Evolutionary conservation across 2,329 filamentous ascomycete genomes (phyloP), one percentile per base, ranked within the genome.

Genomic region (Plenodomus tracheiphilus): DNA sequence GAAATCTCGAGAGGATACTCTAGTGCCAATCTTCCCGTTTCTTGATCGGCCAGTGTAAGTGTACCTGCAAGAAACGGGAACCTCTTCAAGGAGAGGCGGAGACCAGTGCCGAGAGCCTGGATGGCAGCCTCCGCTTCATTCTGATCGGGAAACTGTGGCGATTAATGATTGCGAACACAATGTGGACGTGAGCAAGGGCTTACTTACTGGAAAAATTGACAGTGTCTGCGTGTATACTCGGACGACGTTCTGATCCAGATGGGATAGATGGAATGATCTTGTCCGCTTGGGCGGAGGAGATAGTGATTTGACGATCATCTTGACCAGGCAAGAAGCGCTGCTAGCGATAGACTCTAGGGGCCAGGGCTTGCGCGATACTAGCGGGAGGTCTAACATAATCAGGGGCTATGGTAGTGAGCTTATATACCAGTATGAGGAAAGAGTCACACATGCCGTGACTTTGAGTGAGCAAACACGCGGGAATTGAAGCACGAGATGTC

Each of bases 1-100:
- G 59, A 52, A 10, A 64, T 48, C 13, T 64, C 43, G 30, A 38
- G 41, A 6, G 66, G 61, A 36, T 69, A 70, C n/a, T 50, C 45
- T 21, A 71, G 53, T 11, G 56, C 39, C 7, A 71, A 53, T 50
- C 53, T 65, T 6, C 68, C 68, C 2, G 62, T 52, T 18, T 51
- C 41, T 13, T 50, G 43, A 39, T 62, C 59, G 4, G 53, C 56
- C n/a, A 67, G 58, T 22, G 61, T 58, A 28, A 71, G 53, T 2
- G 48, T 66, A 13, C 68, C 68, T 13, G 66, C 66, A 22, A 71
- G 61, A 42, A 65, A 71, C 8, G 66, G 65, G 18, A 66, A 64
- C 16, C 50, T 54, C 15, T 53, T 53, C 18, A 70, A 46, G 11
- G 66, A 64, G 3, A 56, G 57, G 34, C 52, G 55, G 1, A 71